phyloP scores from a whole-genome alignment of 2,329 filamentous ascomycete species.

The Aspergillus piperis region DNA sequence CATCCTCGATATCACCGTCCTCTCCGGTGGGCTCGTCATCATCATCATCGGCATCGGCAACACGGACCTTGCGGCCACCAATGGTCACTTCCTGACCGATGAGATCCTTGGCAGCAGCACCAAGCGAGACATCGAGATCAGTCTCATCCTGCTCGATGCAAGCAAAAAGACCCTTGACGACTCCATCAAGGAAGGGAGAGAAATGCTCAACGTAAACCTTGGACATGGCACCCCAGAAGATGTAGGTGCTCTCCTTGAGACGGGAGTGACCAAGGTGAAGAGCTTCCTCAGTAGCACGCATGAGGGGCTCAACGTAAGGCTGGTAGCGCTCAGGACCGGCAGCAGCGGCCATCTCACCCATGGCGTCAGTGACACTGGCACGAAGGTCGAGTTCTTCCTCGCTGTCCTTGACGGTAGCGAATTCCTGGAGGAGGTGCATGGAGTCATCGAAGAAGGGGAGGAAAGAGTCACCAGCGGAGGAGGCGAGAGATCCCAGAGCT shows the following conservation, averaged over 20 bases:
- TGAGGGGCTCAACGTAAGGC: conserved; percentile 85
- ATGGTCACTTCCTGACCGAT: conserved; percentile 75
- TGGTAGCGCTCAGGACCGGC: conserved; percentile 86
- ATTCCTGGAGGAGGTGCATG: conserved; percentile 85
- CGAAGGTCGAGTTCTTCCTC: conserved; percentile 89
- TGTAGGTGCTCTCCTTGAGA: conserved; percentile 94
- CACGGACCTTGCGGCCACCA: conserved; percentile 81
- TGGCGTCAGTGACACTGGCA: conserved; percentile 85
- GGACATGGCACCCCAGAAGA: conserved; percentile 91
- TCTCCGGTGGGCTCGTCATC: conserved; percentile 53
- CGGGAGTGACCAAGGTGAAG: conserved; percentile 84
- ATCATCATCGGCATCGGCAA: conserved; percentile 65
- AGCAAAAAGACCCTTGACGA: conserved; percentile 65
- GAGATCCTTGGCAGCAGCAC: conserved; percentile 71
- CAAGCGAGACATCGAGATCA: conserved; percentile 74
- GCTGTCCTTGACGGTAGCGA: conserved; percentile 80
- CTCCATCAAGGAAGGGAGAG: conserved; percentile 49
- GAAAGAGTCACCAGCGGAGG: conserved; percentile 79
- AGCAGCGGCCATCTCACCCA: conserved; percentile 88
- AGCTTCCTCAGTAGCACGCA: conserved; percentile 90
- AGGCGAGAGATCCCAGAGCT: conserved; percentile 86
- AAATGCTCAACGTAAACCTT: conserved; percentile 81
- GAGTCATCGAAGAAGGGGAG: conserved; percentile 87
- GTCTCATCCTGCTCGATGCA: conserved; percentile 88
- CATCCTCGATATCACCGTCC: conserved; percentile 61